Percentiles rank a stretch among this genome's conserved stretches.
Evolutionary conservation across 2,329 filamentous ascomycete species (phyloP).

Genomic region (Epichloe coenophiala): DNA sequence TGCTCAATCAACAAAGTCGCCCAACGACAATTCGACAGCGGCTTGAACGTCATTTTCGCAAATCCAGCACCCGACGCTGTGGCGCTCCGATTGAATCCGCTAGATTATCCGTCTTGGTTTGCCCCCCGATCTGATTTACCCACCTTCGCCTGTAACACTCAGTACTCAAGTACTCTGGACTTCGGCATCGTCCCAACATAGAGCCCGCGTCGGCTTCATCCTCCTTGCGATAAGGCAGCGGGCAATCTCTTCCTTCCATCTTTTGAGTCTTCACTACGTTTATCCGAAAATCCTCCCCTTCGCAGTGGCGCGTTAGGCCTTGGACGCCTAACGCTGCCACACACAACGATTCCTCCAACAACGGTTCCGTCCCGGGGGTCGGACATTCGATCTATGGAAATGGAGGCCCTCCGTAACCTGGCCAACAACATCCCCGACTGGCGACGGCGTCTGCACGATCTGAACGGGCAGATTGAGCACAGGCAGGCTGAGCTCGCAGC

Average conservation of each 20-base stretch:
- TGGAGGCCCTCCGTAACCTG: conserved; percentile 44
- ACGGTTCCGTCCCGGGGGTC: too few relatives aligned
- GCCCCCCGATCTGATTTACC: too few relatives aligned
- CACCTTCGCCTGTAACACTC: too few relatives aligned
- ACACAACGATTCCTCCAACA: conserved; percentile 11
- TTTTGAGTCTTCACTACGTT: not conserved
- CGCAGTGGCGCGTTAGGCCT: conserved; percentile 17
- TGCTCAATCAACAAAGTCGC: too few relatives aligned
- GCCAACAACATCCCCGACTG: conserved; percentile 45
- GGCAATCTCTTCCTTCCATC: not conserved
- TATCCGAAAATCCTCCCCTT: not conserved
- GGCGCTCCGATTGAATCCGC: too few relatives aligned
- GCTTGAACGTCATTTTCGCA: too few relatives aligned
- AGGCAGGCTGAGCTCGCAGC: conserved; percentile 48
- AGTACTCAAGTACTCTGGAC: too few relatives aligned
- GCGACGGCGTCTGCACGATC: conserved; percentile 43
- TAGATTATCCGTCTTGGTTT: too few relatives aligned
- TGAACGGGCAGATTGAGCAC: conserved; percentile 46
- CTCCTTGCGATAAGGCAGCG: not conserved
- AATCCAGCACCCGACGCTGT: too few relatives aligned
- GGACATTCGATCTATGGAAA: conserved; percentile 26
- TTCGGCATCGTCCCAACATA: not conserved
- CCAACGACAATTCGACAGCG: too few relatives aligned
- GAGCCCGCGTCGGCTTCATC: not conserved
- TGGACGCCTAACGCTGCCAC: conserved; percentile 17